Evolutionary conservation across 768 basidiomycete species (phyloP).

Genomic region (Suillus subalutaceus): DNA sequence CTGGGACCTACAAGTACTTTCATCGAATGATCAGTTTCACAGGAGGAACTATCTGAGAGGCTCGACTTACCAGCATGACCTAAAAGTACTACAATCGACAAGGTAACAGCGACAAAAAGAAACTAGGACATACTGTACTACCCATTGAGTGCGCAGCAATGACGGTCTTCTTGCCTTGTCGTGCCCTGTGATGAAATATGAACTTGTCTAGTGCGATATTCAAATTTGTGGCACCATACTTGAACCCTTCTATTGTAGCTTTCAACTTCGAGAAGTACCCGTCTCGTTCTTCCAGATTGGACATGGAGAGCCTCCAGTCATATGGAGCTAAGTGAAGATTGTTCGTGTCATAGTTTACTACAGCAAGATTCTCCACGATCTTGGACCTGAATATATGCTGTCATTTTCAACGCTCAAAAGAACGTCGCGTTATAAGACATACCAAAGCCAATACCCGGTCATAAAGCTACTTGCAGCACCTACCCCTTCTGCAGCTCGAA

Average conservation of each 20-base stretch:
- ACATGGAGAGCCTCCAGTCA: conserved; percentile 88
- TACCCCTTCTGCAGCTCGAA: conserved; percentile 90
- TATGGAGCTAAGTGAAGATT: conserved; percentile 85
- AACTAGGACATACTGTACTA: conserved; percentile 54
- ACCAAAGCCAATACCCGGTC: conserved; percentile 96
- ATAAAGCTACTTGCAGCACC: conserved; percentile 87
- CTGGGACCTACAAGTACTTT: conserved; percentile 80
- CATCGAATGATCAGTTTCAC: conserved; percentile 12
- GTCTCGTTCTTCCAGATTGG: conserved; percentile 91
- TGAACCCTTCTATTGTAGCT: conserved; percentile 77
- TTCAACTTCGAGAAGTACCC: conserved; percentile 88
- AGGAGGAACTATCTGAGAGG: conserved; percentile 1
- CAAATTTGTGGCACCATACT: conserved; percentile 40
- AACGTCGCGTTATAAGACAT: conserved; percentile 14
- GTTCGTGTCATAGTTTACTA: conserved; percentile 90
- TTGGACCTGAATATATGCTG: conserved; percentile 61
- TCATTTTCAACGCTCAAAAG: background rate
- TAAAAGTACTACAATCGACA: conserved; percentile 47
- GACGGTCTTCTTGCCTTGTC: conserved; percentile 78
- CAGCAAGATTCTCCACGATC: conserved; percentile 93
- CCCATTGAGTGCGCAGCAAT: conserved; percentile 90
- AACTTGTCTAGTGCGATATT: background rate
- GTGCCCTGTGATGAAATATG: conserved; percentile 44
- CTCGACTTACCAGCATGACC: conserved; percentile 44
- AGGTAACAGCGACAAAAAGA: conserved; percentile 30